Base-by-base conservation (phyloP, 2,329 filamentous ascomycete species). In the Botrytis pseudocinerea region DNA sequence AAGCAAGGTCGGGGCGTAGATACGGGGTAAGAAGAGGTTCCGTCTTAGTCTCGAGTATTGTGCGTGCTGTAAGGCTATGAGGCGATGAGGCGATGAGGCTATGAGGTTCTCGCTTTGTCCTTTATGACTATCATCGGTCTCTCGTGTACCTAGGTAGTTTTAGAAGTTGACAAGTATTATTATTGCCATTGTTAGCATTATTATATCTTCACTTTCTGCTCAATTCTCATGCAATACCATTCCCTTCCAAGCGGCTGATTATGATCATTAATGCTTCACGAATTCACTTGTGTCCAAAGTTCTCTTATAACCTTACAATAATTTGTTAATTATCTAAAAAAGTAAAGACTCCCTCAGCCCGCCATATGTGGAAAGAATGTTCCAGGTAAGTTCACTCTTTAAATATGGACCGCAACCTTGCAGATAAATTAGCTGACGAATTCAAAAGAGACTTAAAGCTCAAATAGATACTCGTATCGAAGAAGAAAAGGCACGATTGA, bases 381-480 rank as follows among this genome's bases (percentile, higher is more conserved):
- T 81, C 77, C 79, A 80, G 77, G 80, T 80, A 78, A 25, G 35
- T 65, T 69, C 54, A n/a, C 70, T 51, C 65, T 44, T n/a, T 60
- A 35, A 71, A 61, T 61, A 61, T 61, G 70, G 63, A 61, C 35
- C 70, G 57, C 51, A 69, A 57, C 70, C 63, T 51, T 69, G 51
- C 63, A 38, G 51, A 69, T 60, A 48, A 42, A 48, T 51, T 51
- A n/a, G 63, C 63, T 72, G 54, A 72, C 63, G 51, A 51, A 51
- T 72, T 72, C 38, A 28, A 74, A 81, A 96, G 92, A 89, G 93
- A 85, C 86, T 97, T 78, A 93, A 93, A 84, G 93, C 92, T 79
- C 92, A 92, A 74, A 94, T 97, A 82, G 93, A 97, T 82, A 90
- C 91, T 79, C 92, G 92, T 79, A 96, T 98, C 79, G 93, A 94